Evolutionary conservation across 371 early-diverging fungal species (phyloP).

Genomic region (Haplosporangium sp.): DNA sequence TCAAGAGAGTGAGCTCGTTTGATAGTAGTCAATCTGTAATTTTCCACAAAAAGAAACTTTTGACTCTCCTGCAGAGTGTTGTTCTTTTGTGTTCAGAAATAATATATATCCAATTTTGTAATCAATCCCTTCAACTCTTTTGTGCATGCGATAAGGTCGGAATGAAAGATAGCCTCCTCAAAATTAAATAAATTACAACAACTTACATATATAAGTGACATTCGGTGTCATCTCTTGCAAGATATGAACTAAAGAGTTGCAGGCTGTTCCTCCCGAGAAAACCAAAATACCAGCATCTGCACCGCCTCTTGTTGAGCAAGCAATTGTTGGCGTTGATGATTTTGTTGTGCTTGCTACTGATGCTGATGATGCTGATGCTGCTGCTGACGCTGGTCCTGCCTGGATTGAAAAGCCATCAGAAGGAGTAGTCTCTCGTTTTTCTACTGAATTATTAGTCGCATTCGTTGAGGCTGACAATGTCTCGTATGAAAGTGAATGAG

Average conservation of each 20-base stretch:
- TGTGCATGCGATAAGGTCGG: slow-evolving; percentile 5
- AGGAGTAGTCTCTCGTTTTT: not conserved
- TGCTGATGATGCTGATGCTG: not conserved
- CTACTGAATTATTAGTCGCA: too few species aligned
- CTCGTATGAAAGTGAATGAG: not conserved
- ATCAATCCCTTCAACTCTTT: not conserved
- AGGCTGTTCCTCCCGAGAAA: slow-evolving; percentile 81
- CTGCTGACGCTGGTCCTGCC: not conserved
- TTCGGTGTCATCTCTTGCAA: slow-evolving; percentile 68
- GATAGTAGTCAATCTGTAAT: too few species aligned
- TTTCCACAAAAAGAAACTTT: too few species aligned
- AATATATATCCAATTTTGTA: not conserved
- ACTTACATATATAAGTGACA: slow-evolving; percentile 68
- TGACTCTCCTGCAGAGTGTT: not conserved
- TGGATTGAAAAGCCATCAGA: not conserved
- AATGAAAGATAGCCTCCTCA: too few species aligned
- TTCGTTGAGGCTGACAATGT: not conserved
- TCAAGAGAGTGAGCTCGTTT: too few species aligned
- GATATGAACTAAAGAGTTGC: slow-evolving; percentile 68
- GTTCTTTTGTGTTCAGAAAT: slow-evolving; percentile 13
- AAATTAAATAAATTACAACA: not conserved
- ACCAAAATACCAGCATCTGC: slow-evolving; percentile 62
- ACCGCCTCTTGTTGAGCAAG: slow-evolving; percentile 30
- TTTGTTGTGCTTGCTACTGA: not conserved
- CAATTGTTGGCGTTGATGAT: slow-evolving; percentile 3